These are phyloP conservation scores for Lentinula sp. DNA, from an alignment of 768 basidiomycete genomes.

Conservation along the genomic window DNA sequence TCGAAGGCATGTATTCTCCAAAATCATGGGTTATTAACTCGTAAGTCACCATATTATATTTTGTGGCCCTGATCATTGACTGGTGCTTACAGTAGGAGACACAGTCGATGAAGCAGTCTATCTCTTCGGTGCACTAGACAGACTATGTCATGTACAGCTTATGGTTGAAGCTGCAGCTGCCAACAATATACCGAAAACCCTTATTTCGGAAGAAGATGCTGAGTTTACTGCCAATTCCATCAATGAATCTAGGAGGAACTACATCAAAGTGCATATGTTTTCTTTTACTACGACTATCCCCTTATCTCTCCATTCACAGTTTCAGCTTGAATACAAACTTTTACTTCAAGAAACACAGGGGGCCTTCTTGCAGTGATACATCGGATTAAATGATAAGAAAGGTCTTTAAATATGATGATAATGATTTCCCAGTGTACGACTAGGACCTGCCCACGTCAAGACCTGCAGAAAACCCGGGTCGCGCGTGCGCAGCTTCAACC, in stretches of 20 bases:
- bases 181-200: slow-evolving; percentile 13
- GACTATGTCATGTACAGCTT: slow-evolving; percentile 40
- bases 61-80: background rate
- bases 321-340: slow-evolving; percentile 21
- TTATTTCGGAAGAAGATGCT: slow-evolving; percentile 19
- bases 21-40: slow-evolving; percentile 33
- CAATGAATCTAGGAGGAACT: slow-evolving; percentile 14
- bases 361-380: slow-evolving; percentile 17
- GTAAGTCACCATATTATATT: background rate
- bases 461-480: slow-evolving; percentile 9
- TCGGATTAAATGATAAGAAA: background rate
- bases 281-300: background rate
- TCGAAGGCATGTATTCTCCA: slow-evolving; percentile 34
- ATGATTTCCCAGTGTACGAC: background rate
- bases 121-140: slow-evolving; percentile 36
- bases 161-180: slow-evolving; percentile 36
- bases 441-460: background rate
- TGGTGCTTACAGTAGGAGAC: slow-evolving; percentile 20
- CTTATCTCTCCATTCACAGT: slow-evolving; percentile 9
- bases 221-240: slow-evolving; percentile 17
- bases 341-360: slow-evolving; percentile 21
- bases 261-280: slow-evolving; percentile 5
- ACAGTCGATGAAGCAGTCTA: slow-evolving; percentile 38
- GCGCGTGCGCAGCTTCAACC: slow-evolving; percentile 13
- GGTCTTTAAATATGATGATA: too few species aligned